Evolutionary conservation across 768 basidiomycete species (phyloP).

Genomic region (Peribolospora kevripleyi): DNA sequence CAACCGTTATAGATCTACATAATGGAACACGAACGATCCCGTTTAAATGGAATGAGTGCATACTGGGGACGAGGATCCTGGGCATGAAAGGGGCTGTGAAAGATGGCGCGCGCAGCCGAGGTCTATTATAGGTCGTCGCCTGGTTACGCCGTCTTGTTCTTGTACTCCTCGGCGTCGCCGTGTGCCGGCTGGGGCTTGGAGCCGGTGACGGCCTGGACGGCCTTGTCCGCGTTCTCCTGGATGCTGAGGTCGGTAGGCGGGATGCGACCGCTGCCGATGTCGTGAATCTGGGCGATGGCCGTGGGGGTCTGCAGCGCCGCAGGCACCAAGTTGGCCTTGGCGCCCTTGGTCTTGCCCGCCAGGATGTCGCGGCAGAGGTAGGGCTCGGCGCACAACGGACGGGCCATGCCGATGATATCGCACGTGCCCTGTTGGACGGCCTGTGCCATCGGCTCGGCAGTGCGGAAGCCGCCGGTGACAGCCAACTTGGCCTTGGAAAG

Average conservation of each 20-base stretch:
- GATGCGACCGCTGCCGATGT: background rate
- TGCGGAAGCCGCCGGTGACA: constrained; percentile 19
- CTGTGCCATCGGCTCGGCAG: constrained; percentile 13
- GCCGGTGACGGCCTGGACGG: constrained; percentile 5
- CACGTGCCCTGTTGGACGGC: constrained; percentile 8
- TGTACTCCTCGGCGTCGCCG: no score
- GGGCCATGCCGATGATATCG: constrained; percentile 16
- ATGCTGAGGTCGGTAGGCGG: background rate
- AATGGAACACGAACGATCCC: no score
- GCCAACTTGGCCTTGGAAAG: constrained; percentile 13
- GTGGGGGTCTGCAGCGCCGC: constrained; percentile 3
- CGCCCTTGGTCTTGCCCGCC: constrained; percentile 10
- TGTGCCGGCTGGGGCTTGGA: no score
- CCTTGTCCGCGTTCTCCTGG: constrained; percentile 9
- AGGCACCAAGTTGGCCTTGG: constrained; percentile 12
- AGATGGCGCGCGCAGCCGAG: no score
- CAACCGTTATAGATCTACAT: no score
- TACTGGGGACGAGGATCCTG: no score
- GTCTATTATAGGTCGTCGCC: no score
- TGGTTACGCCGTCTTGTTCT: no score
- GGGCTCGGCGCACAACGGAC: constrained; percentile 17
- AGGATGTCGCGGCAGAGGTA: constrained; percentile 14
- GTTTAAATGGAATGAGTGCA: no score
- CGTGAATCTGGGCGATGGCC: constrained; percentile 5
- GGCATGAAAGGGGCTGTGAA: no score